Evolutionary conservation across 805 yeast genomes (phyloP).

Genomic region (Pichia sporocuriosa): DNA sequence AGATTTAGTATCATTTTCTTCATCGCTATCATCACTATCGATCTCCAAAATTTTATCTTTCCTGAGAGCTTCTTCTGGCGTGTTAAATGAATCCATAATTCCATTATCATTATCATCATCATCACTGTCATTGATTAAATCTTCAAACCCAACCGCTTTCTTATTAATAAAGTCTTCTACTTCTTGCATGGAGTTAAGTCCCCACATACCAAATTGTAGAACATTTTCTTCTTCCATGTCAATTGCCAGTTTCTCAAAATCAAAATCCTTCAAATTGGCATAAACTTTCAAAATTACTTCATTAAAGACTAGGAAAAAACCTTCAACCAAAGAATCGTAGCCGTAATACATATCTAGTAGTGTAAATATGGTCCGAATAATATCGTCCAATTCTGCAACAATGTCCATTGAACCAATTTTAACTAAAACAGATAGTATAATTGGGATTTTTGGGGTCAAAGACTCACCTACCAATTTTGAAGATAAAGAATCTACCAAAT

Average conservation of each 20-base stretch:
- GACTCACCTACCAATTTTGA: conserved; percentile 60
- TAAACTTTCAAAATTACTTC: conserved; percentile 47
- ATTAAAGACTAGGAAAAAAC: conserved; percentile 65
- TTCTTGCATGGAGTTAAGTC: conserved; percentile 39
- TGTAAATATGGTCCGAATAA: conserved; percentile 61
- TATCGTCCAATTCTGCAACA: conserved; percentile 61
- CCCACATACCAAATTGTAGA: conserved; percentile 50
- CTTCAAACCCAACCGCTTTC: conserved; percentile 25
- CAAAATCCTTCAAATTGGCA: conserved; percentile 29
- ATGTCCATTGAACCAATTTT: conserved; percentile 63
- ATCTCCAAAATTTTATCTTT: conserved; percentile 23
- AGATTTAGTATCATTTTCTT: conserved; percentile 29
- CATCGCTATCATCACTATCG: conserved; percentile 34
- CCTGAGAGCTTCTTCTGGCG: conserved; percentile 17
- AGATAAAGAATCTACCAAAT: conserved; percentile 74
- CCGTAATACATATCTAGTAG: conserved; percentile 82
- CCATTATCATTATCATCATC: conserved; percentile 14
- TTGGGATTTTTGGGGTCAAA: conserved; percentile 67
- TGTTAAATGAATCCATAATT: too few relatives aligned
- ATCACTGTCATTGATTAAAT: conserved; percentile 11
- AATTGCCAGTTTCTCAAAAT: conserved; percentile 19
- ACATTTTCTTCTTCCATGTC: conserved; percentile 20
- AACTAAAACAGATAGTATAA: conserved; percentile 62
- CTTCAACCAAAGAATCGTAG: conserved; percentile 62
- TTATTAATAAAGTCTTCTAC: conserved; percentile 39